Evolutionary conservation across 2,329 filamentous ascomycete genomes (phyloP), one percentile per base, ranked within the genome.

Genomic region (Aspergillaceae sp.): DNA sequence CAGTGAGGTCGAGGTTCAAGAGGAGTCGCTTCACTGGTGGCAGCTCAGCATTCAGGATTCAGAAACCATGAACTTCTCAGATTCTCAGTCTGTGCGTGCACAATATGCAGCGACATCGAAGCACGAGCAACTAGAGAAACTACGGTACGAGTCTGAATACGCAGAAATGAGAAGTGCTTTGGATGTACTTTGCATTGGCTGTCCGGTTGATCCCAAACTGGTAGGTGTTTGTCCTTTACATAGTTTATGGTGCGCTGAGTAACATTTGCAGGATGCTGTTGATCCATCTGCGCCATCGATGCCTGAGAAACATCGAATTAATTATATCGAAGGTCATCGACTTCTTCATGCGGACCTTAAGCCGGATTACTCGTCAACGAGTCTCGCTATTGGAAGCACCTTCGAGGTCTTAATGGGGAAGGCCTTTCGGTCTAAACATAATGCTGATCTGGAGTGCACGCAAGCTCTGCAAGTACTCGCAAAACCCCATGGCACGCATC

Each of bases 11-110:
- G 82, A 87, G 54, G 66, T 83, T 2, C 66, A 85, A 50, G 73
- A 75, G 38, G 80, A 89, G 62, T 66, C 75, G 1, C 85, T 84
- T 75, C 71, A 81, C 33, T 77, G 79, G 50, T 91, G 87, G 83
- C 68, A 72, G 19, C 63, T 89, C 29, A 81, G 83, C 56, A 60
- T 82, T 26, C 75, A 76, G 10, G 74, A 83, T 48, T 82, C 80
- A 70, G 70, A 64, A 73, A 56, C 65, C 67, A 42, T 55, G 46
- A 51, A 11, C 27, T 38, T 27, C 19, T 38, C 7, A 19, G 26
- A 2, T 26, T 38, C 36, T 38, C 36, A 27, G 4, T 26, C 30
- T 32, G 30, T 19, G 19, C 19, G 30, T 9, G 6, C 27, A 19
- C 10, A 9, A 42, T 9, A 44, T 8, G 29, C 28, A n/a, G 28